Base-by-base conservation (phyloP, 768 basidiomycete genomes). In the Suillus cothurnatus region DNA sequence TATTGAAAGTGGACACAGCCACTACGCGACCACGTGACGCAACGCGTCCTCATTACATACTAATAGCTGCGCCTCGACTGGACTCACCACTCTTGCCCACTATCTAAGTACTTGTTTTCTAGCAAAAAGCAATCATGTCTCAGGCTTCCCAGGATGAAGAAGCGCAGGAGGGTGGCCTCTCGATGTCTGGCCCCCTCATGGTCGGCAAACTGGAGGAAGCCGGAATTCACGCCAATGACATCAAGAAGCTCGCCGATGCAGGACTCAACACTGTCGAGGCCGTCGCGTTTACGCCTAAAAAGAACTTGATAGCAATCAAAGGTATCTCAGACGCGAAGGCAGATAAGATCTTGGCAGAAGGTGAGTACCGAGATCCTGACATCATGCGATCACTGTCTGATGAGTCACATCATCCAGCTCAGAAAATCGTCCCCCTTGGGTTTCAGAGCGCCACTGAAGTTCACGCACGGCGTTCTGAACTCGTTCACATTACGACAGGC, bases 361-460 rank as follows among this genome's bases (percentile, higher is more conserved):
- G 97, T 94, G 65, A 68, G 86, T 74, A 31, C 38, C 14, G 26
- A 23, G 38, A 59, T 62, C 23, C 53, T 39, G 36, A 9, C 8
- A 34, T 61, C 47, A 21, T 41, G 50, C 64, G 53, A 65, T 61
- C 68, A 64, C 57, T 66, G 32, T 64, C 57, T 52, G 39, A 61
- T 58, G 69, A 64, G 63, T 49, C 47, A 50, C 50, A 21, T 47
- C 53, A 28, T 64, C 12, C 70, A 98, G 97, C 95, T 4, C 90
- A 91, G 73, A 99, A 98, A 81, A 93, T 98, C 71, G 90, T 99
- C 34, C 97, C 97, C 8, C 87, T 99, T 66, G 97, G 97, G 4
- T 99, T 99, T 76, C 95, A 95, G 68, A 99, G 97, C 64, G 97
- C 97, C 21, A 99, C 97, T 17, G 97, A 98, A 74, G 92, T 98